Percentiles rank a stretch among this genome's conserved stretches.
Conservation (phyloP, 2,329 filamentous ascomycete genomes). For the Ilyonectria mors-panacis region DNA sequence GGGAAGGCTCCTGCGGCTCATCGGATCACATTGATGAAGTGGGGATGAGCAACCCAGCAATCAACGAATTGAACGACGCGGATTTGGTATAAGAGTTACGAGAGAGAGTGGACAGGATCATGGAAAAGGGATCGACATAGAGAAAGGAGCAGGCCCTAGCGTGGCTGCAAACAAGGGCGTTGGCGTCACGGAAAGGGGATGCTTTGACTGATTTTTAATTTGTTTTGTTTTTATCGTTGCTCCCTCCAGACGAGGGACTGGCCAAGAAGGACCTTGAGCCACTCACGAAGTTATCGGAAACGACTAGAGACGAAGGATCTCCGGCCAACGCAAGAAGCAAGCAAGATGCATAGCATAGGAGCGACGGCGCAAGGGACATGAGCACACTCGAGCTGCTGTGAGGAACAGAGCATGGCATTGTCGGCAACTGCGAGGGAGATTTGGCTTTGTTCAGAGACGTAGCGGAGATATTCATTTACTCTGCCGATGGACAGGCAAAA, state of each 20-base stretch:
- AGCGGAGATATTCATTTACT: neutral
- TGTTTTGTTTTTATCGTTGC: constrained; percentile 32
- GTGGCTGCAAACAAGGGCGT: constrained; percentile 14
- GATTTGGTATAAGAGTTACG: constrained; percentile 44
- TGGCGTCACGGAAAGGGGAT: constrained; percentile 24
- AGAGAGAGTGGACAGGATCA: constrained; percentile 10
- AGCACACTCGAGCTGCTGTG: constrained; percentile 10
- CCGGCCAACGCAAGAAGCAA: constrained; percentile 16
- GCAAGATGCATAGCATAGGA: constrained; percentile 47
- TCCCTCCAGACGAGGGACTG: constrained; percentile 27
- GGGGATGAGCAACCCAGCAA: constrained; percentile 61
- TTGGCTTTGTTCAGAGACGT: constrained; percentile 3
- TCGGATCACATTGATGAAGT: constrained; percentile 69
- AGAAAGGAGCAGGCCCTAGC: constrained; percentile 13
- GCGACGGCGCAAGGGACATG: constrained; percentile 43
- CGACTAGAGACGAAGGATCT: constrained; percentile 22
- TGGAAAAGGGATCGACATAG: constrained; percentile 16
- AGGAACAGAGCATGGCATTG: constrained; percentile 8
- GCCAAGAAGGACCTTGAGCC: constrained; percentile 13
- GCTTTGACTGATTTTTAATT: constrained; percentile 29
- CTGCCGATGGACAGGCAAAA: neutral
- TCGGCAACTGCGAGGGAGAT: neutral
- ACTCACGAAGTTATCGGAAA: constrained; percentile 19
- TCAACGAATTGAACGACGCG: constrained; percentile 57
- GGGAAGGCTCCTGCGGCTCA: constrained; percentile 69